A percentile compares a stretch with the other conserved stretches of the same genome.
These are phyloP conservation scores for Adansonia digitata DNA, from an alignment of 345 rosid genomes.

Conservation along the genomic window DNA sequence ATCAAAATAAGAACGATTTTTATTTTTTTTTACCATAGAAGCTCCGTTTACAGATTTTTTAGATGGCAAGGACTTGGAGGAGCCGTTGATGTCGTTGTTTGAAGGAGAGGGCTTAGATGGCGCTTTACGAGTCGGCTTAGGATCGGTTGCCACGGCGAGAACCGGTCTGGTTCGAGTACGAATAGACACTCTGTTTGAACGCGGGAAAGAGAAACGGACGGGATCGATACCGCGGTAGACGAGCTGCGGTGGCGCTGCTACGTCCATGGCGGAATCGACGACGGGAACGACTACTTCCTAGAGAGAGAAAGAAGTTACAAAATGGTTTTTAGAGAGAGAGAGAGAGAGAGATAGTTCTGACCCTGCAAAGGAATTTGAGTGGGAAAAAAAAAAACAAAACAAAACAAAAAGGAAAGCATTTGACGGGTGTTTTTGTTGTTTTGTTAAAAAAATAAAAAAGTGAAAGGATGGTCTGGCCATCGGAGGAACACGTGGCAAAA, in stretches of 20 bases:
- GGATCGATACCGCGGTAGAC: slow-evolving; percentile 49
- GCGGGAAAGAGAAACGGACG: slow-evolving; percentile 32
- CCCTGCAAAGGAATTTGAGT: neutral
- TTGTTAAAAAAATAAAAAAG: slow-evolving; percentile 1
- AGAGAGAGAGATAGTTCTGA: neutral
- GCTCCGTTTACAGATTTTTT: slow-evolving; percentile 48
- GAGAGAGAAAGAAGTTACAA: neutral
- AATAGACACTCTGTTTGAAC: slow-evolving; percentile 19
- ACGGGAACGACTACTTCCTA: neutral
- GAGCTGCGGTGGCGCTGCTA: slow-evolving; percentile 48
- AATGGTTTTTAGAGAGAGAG: neutral
- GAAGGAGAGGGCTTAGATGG: slow-evolving; percentile 29
- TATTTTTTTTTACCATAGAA: slow-evolving; percentile 38
- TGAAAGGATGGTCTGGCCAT: slow-evolving; percentile 26
- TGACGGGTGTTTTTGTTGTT: neutral
- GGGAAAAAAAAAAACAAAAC: neutral
- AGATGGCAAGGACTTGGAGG: slow-evolving; percentile 33
- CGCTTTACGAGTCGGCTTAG: slow-evolving; percentile 49
- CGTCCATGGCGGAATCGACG: slow-evolving; percentile 43
- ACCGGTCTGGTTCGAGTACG: slow-evolving; percentile 31
- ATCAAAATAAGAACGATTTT: neutral
- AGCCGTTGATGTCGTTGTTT: slow-evolving; percentile 29
- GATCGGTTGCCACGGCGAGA: slow-evolving; percentile 66
- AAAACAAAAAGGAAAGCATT: neutral
- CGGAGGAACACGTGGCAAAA: slow-evolving; percentile 47